Evolutionary conservation across 495 filamentous ascomycete genomes (phyloP).

Genomic region (Evernia prunastri): DNA sequence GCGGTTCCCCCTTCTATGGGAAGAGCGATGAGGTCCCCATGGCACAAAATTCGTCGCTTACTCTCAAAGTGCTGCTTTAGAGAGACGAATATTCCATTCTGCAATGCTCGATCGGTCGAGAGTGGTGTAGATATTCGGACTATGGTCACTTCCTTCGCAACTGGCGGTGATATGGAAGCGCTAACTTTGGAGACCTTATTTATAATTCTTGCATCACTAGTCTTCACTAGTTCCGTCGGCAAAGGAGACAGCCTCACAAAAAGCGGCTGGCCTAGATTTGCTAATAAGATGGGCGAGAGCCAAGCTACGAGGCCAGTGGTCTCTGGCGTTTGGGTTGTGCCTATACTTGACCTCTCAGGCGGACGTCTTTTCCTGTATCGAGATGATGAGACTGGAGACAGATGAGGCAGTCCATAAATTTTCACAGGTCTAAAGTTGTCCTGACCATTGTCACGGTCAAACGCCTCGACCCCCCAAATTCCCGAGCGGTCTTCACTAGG

Average conservation of each 20-base stretch:
- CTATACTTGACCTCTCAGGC: constrained; percentile 43
- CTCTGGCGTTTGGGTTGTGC: constrained; percentile 30
- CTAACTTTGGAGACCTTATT: constrained; percentile 42
- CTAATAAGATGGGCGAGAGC: constrained; percentile 76
- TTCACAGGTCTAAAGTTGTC: constrained; percentile 69
- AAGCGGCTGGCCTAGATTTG: constrained; percentile 71
- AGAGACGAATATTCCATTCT: constrained; percentile 74
- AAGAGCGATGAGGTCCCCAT: constrained; percentile 81
- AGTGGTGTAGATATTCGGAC: constrained; percentile 83
- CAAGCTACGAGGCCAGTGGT: constrained; percentile 55
- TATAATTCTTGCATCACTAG: constrained; percentile 30
- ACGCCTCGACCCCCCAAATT: constrained; percentile 45
- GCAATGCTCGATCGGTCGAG: constrained; percentile 74
- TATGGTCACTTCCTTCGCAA: constrained; percentile 87
- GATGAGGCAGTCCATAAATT: constrained; percentile 80
- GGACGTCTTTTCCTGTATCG: constrained; percentile 43
- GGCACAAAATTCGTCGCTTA: constrained; percentile 68
- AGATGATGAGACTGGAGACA: constrained; percentile 40
- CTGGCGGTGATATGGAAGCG: constrained; percentile 61
- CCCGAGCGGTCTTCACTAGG: constrained; percentile 41
- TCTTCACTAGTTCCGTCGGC: neutral
- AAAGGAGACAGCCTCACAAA: constrained; percentile 66
- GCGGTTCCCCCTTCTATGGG: constrained; percentile 56
- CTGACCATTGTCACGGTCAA: constrained; percentile 38
- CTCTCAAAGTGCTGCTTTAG: constrained; percentile 81